A percentile compares a stretch with the other conserved stretches of the same genome.
phyloP scores from a whole-genome alignment of 2,329 filamentous ascomycete genomes.

The Aspergillus clavatus region DNA sequence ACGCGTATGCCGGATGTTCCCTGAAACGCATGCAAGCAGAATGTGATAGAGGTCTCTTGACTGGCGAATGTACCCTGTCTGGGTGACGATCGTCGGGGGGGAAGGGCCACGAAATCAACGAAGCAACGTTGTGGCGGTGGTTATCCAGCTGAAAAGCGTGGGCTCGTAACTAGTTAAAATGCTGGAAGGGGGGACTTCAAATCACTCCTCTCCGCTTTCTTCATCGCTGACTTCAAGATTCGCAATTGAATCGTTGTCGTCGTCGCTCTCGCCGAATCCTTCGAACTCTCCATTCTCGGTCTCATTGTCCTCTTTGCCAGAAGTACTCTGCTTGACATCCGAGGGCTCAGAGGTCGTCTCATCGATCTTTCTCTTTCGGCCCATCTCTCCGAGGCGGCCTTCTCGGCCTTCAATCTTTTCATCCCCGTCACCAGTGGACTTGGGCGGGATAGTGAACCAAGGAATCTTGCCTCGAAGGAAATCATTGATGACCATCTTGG shows the following conservation, averaged over 20 bases:
- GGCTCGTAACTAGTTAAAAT: background rate
- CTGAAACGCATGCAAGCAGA: background rate
- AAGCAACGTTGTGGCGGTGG: background rate
- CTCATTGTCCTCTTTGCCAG: constrained; percentile 34
- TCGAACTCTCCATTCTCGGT: constrained; percentile 30
- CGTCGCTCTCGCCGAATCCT: constrained; percentile 36
- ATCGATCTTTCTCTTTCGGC: constrained; percentile 68
- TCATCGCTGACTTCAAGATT: constrained; percentile 42
- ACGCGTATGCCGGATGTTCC: background rate
- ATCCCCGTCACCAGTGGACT: constrained; percentile 47
- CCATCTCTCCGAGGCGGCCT: constrained; percentile 79
- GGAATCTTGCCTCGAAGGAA: constrained; percentile 93
- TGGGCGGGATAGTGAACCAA: constrained; percentile 84
- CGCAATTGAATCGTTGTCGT: constrained; percentile 41
- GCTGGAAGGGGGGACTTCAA: constrained; percentile 14
- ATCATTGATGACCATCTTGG: constrained; percentile 95
- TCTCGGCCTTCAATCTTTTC: constrained; percentile 63
- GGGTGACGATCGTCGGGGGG: background rate
- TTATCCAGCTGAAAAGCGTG: background rate
- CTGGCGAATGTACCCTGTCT: background rate
- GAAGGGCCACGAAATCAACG: background rate
- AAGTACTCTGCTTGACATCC: constrained; percentile 21
- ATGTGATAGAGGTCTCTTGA: background rate
- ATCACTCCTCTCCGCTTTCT: constrained; percentile 39
- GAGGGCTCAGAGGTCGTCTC: constrained; percentile 41